Evolutionary conservation across 106 monocot genomes (phyloP), one percentile per base, ranked within the genome.

Genomic region (Apostasia shenzhenica): DNA sequence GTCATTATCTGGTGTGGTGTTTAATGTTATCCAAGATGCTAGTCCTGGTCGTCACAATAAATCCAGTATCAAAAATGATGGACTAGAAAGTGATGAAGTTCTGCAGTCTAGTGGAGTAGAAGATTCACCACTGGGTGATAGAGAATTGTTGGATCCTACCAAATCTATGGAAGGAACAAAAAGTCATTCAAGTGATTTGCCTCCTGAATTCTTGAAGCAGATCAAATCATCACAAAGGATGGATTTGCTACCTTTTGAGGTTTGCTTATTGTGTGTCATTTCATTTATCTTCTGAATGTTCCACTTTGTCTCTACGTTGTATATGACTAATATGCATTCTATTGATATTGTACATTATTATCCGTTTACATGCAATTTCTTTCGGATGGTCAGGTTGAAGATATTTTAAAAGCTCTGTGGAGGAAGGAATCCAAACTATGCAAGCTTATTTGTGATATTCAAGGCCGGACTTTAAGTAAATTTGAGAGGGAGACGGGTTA

Each of bases 391-490:
- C 76, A 93, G 93, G 93, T 73, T n/a, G 85, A 89, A 78, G 14
- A 48, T 70, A 83, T 86, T 82, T 70, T 94, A 44, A 67, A 79
- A 59, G 62, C 57, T 39, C 72, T 97, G 41, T 97, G 95, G 95
- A 72, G 68, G 55, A 89, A 89, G 47, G 89, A 97, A 62, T 37
- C 73, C 0, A 55, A 51, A 13, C 52, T 97, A 13, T 92, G 95
- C 79, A 78, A 42, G 61, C 78, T 92, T 56, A 82, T 97, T 13
- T 92, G 82, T 75, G 84, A 89, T 56, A 78, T 97, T 61, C 89
- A 85, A 57, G 71, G 80, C 61, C 78, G 71, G 46, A 72, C 62
- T 53, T 64, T 62, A 54, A 72, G 48, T 64, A 12, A 39, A 38
- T 75, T 66, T 66, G 40, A n/a, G 41, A 72, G 65, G 56, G 61